A percentile compares a stretch with the other conserved stretches of the same genome.
These are phyloP conservation scores for Bremia lactucae DNA, from an alignment of 352 stramenopile genomes.

Conservation along the genomic window DNA sequence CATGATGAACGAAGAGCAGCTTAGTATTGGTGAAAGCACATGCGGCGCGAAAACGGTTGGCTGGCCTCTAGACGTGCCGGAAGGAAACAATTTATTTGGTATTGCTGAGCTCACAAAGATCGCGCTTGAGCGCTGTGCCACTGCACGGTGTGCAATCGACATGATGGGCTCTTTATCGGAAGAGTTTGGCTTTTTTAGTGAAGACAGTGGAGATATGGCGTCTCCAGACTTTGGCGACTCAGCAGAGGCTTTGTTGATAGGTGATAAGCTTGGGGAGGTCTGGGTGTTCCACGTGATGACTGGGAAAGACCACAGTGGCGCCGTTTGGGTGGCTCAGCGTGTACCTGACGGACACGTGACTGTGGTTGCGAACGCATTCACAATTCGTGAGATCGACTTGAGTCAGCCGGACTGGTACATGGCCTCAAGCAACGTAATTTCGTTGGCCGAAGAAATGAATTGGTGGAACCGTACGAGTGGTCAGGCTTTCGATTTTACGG, in stretches of 20 bases:
- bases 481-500: slow-evolving; percentile 59
- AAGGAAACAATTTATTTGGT: slow-evolving; percentile 83
- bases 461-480: slow-evolving; percentile 60
- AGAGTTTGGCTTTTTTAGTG: slow-evolving; percentile 90
- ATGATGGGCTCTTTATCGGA: slow-evolving; percentile 89
- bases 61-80: slow-evolving; percentile 41
- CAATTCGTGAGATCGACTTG: slow-evolving; percentile 84
- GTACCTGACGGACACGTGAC: slow-evolving; percentile 86
- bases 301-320: slow-evolving; percentile 71
- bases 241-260: slow-evolving; percentile 81
- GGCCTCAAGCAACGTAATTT: slow-evolving; percentile 79
- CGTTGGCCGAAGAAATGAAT: slow-evolving; percentile 72
- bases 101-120: slow-evolving; percentile 87
- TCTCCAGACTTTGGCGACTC: slow-evolving; percentile 55
- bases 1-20: slow-evolving; percentile 91
- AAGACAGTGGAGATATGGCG: slow-evolving; percentile 61
- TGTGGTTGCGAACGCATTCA: slow-evolving; percentile 88
- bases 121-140: slow-evolving; percentile 83
- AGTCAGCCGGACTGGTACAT: slow-evolving; percentile 76
- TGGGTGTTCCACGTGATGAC: slow-evolving; percentile 94
- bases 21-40: slow-evolving; percentile 92
- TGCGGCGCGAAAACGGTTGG: slow-evolving; percentile 78
- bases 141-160: slow-evolving; percentile 65
- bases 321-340: slow-evolving; percentile 89
- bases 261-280: slow-evolving; percentile 78